Evolutionary conservation across 345 rosid genomes (phyloP).

Genomic region (rapeseed (Brassica napus)): DNA sequence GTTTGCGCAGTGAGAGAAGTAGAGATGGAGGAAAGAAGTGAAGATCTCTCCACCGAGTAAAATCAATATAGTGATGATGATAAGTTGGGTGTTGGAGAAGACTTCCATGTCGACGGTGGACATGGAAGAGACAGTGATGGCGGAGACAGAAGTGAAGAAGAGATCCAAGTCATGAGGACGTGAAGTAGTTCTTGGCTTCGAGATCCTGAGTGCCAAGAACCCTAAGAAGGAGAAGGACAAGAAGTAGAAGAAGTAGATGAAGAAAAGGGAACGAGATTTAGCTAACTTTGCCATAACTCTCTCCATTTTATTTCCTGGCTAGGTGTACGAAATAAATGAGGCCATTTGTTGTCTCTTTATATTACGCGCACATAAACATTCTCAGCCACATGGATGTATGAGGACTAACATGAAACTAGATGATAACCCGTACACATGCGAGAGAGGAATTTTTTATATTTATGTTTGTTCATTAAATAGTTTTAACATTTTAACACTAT

Average conservation of each 20-base stretch:
- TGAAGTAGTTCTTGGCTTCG: not conserved
- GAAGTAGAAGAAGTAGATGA: not conserved
- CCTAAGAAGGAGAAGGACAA: not conserved
- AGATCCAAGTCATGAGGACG: conserved; percentile 1
- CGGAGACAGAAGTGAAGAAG: not conserved
- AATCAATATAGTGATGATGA: not conserved
- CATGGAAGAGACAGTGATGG: not conserved
- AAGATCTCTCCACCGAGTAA: not conserved
- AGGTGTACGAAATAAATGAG: not conserved
- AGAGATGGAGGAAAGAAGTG: not conserved
- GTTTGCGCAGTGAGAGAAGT: not conserved
- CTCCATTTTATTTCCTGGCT: not conserved
- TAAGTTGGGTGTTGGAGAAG: not conserved
- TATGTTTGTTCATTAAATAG: too few relatives aligned
- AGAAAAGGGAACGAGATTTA: not conserved
- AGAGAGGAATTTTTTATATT: too few relatives aligned
- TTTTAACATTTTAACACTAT: too few relatives aligned
- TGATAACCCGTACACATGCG: too few relatives aligned
- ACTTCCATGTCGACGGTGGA: not conserved
- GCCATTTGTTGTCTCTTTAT: not conserved
- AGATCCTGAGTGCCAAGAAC: not conserved
- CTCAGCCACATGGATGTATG: not conserved
- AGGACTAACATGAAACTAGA: not conserved
- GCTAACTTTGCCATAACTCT: not conserved
- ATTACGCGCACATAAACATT: not conserved